A percentile compares a stretch with the other conserved stretches of the same genome.
Conservation (phyloP, 371 early-diverging fungal genomes). For the Actinomucor elegans region DNA sequence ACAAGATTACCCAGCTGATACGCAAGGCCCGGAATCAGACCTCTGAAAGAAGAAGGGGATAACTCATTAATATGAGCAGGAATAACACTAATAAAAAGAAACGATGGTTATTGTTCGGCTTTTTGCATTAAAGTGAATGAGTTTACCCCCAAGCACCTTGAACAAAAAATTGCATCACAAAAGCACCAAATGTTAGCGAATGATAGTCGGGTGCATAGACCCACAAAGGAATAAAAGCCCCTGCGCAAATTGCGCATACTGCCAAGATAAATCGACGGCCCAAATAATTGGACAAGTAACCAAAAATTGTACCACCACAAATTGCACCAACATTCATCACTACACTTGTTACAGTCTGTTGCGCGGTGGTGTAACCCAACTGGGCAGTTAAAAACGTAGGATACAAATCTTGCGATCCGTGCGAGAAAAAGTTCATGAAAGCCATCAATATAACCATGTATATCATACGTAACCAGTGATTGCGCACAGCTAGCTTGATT, state of each 20-base stretch:
- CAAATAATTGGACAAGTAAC: constrained; percentile 65
- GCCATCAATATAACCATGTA: constrained; percentile 64
- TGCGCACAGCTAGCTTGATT: constrained; percentile 45
- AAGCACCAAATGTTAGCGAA: constrained; percentile 56
- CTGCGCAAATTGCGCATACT: constrained; percentile 50
- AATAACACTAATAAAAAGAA: constrained; percentile 38
- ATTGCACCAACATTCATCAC: constrained; percentile 72
- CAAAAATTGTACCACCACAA: constrained; percentile 62
- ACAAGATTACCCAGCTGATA: constrained; percentile 72
- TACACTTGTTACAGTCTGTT: constrained; percentile 61
- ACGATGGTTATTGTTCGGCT: neutral
- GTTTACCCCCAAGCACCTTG: constrained; percentile 69
- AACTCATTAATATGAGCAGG: constrained; percentile 73
- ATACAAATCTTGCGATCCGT: constrained; percentile 73
- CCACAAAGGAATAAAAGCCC: constrained; percentile 70
- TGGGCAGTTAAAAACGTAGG: constrained; percentile 67
- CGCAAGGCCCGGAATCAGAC: constrained; percentile 67
- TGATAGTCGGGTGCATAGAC: constrained; percentile 49
- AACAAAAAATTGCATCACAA: constrained; percentile 63
- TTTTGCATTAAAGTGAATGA: neutral
- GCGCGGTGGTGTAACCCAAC: constrained; percentile 48
- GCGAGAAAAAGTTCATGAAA: constrained; percentile 67
- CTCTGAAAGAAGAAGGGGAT: constrained; percentile 64
- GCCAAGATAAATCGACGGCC: constrained; percentile 61
- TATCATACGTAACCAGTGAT: constrained; percentile 59